Evolutionary conservation across 164 flowering plant species (phyloP).

Genomic region (Chloranthus sessilifolius): DNA sequence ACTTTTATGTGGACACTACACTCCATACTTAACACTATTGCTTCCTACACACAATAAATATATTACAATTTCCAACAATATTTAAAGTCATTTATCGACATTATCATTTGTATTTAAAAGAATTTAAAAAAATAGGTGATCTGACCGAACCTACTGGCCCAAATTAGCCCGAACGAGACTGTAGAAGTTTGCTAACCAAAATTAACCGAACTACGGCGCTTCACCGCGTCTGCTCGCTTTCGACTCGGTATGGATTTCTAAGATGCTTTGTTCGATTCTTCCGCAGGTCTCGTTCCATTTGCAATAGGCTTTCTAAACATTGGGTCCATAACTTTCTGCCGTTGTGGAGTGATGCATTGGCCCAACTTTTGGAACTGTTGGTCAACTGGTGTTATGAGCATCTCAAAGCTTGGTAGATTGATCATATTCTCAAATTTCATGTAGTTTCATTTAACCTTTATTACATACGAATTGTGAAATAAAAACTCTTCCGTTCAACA

Average conservation of each 20-base stretch:
- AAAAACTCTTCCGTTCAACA: conserved; percentile 22
- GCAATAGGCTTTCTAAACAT: conserved; percentile 95
- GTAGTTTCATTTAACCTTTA: not conserved
- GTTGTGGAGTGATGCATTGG: conserved; percentile 88
- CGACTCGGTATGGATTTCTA: not conserved
- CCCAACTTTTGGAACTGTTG: conserved; percentile 86
- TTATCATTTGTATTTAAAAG: not conserved
- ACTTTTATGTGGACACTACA: too few relatives aligned
- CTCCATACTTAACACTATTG: too few relatives aligned
- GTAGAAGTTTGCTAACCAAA: too few relatives aligned
- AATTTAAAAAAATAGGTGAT: too few relatives aligned
- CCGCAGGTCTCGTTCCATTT: conserved; percentile 81
- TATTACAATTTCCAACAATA: too few relatives aligned
- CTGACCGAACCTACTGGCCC: too few relatives aligned
- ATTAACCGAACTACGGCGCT: too few relatives aligned
- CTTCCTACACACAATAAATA: too few relatives aligned
- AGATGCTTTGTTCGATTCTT: not conserved
- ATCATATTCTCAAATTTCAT: not conserved
- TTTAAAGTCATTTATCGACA: too few relatives aligned
- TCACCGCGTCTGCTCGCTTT: not conserved
- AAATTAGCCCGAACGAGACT: too few relatives aligned
- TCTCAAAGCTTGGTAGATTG: conserved; percentile 81
- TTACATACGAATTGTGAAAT: not conserved
- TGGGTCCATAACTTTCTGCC: conserved; percentile 83
- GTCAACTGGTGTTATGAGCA: conserved; percentile 88